Percentiles rank a stretch among this genome's conserved stretches.
Evolutionary conservation across 495 filamentous ascomycete genomes (phyloP).

Genomic region (Cercophora samala): DNA sequence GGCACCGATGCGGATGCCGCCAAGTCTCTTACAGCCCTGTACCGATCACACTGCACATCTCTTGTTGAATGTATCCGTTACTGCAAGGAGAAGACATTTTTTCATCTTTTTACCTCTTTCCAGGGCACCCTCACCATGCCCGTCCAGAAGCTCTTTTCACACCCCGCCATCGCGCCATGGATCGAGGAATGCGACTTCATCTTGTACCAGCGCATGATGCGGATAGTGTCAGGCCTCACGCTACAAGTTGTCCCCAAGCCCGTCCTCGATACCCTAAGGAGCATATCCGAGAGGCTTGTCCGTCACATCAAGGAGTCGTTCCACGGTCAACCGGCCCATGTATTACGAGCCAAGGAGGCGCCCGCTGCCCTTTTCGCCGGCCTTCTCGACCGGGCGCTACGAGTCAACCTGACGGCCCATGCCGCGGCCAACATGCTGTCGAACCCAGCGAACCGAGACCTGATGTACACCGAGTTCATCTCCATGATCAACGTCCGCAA

Average conservation of each 20-base stretch:
- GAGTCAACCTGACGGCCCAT: slow-evolving; percentile 88
- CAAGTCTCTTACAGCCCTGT: slow-evolving; percentile 75
- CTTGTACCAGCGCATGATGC: slow-evolving; percentile 94
- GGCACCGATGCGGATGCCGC: slow-evolving; percentile 80
- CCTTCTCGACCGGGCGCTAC: slow-evolving; percentile 75
- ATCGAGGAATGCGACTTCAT: slow-evolving; percentile 92
- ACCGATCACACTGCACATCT: slow-evolving; percentile 90
- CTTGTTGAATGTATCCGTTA: slow-evolving; percentile 92
- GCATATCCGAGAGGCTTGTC: slow-evolving; percentile 75
- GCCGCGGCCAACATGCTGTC: slow-evolving; percentile 75
- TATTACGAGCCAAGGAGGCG: slow-evolving; percentile 77
- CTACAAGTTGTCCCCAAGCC: slow-evolving; percentile 83
- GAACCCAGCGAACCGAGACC: slow-evolving; percentile 68
- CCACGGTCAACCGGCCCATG: slow-evolving; percentile 73
- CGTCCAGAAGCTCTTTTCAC: slow-evolving; percentile 87
- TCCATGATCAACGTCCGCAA: slow-evolving; percentile 69
- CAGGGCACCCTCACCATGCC: slow-evolving; percentile 94
- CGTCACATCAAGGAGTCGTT: slow-evolving; percentile 76
- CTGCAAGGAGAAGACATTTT: slow-evolving; percentile 91
- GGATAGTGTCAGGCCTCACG: slow-evolving; percentile 77
- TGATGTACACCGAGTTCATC: slow-evolving; percentile 94
- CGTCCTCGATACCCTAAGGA: slow-evolving; percentile 78
- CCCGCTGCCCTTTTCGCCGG: slow-evolving; percentile 87
- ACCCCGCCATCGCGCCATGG: slow-evolving; percentile 81
- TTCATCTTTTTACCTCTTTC: slow-evolving; percentile 92